These are phyloP conservation scores for Backusella tarrabulga DNA, from an alignment of 192 early-diverging fungal genomes.

Conservation along the genomic window DNA sequence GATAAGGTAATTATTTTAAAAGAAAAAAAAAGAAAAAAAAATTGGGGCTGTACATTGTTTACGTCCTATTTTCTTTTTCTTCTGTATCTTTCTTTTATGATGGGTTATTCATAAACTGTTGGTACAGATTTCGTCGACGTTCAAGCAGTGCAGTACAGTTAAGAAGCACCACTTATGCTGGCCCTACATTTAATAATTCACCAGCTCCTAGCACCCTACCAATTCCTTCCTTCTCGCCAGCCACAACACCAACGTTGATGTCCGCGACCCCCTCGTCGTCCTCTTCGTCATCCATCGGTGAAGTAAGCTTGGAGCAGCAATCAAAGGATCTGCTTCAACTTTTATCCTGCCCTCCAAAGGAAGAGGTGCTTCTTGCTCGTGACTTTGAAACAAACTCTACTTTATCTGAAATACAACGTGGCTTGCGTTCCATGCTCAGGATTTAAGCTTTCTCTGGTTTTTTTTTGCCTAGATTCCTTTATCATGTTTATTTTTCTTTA, in stretches of 20 bases:
- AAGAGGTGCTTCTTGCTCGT: neutral
- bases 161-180: slow-evolving; percentile 41
- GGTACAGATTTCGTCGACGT: neutral
- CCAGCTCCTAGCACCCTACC: slow-evolving; percentile 54
- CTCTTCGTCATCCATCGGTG: neutral
- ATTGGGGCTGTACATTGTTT: neutral
- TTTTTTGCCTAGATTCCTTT: slow-evolving; percentile 13
- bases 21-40: neutral
- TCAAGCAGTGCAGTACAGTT: slow-evolving; percentile 7
- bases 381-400: slow-evolving; percentile 20
- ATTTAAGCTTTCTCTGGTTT: slow-evolving; percentile 35
- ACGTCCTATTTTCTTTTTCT: neutral
- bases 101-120: neutral
- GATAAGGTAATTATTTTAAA: neutral
- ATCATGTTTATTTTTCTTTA: neutral
- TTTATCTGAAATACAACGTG: slow-evolving; percentile 49
- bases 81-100: neutral
- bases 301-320: slow-evolving; percentile 6
- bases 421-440: slow-evolving; percentile 46
- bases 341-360: slow-evolving; percentile 18
- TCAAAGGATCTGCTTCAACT: slow-evolving; percentile 19
- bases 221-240: slow-evolving; percentile 46
- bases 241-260: slow-evolving; percentile 23
- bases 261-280: neutral
- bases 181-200: slow-evolving; percentile 57